These are phyloP conservation scores for Larix kaempferi DNA, from an alignment of 75 land plant genomes.

Conservation along the genomic window DNA sequence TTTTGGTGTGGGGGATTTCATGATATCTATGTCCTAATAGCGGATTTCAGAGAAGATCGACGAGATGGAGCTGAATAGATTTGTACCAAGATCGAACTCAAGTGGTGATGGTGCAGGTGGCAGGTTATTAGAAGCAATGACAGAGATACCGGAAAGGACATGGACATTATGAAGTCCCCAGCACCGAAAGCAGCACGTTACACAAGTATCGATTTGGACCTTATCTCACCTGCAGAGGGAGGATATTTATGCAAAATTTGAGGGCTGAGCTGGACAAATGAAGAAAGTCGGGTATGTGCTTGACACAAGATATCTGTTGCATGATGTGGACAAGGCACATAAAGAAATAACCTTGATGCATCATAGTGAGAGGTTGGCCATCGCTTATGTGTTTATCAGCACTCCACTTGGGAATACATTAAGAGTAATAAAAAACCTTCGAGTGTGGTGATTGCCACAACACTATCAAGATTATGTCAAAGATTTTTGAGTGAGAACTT, in stretches of 20 bases:
- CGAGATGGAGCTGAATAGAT: neutral
- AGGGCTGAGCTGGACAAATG: slow-evolving; percentile 34
- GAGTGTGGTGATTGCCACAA: slow-evolving; percentile 6
- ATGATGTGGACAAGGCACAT: slow-evolving; percentile 7
- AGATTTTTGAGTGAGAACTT: neutral
- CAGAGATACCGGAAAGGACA: neutral
- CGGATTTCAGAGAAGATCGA: neutral
- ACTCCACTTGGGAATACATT: slow-evolving; percentile 3
- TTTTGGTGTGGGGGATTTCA: no score
- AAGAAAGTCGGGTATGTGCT: slow-evolving; percentile 43
- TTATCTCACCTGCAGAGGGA: slow-evolving; percentile 36
- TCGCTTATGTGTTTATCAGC: slow-evolving; percentile 1
- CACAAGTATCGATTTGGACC: slow-evolving; percentile 53
- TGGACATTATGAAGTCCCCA: neutral
- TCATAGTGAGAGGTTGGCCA: slow-evolving; percentile 12
- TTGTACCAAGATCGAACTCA: neutral
- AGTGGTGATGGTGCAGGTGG: no score
- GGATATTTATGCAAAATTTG: slow-evolving; percentile 40
- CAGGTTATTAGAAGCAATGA: neutral
- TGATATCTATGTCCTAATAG: no score
- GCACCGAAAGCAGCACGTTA: slow-evolving; percentile 8
- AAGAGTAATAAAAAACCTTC: neutral
- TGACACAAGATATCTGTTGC: slow-evolving; percentile 8
- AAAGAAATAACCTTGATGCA: slow-evolving; percentile 10
- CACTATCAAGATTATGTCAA: slow-evolving; percentile 10